These are phyloP conservation scores for Chaetomium sp. DNA, from an alignment of 2,329 filamentous ascomycete genomes.

Conservation along the genomic window DNA sequence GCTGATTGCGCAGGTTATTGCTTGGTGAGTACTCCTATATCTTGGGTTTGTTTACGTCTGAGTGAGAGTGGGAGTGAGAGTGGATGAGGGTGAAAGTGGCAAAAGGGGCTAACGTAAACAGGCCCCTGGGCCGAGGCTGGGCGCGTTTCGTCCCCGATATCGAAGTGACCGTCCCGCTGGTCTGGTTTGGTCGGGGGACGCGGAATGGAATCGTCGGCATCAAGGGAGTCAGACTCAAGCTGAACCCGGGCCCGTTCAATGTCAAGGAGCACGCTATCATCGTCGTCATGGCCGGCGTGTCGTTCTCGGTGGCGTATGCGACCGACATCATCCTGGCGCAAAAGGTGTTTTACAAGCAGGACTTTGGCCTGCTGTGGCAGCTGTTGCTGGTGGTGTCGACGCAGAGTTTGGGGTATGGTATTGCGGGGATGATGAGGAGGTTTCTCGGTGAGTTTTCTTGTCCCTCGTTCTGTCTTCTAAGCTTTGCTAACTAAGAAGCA, in stretches of 20 bases:
- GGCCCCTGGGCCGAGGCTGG: slow-evolving; percentile 56
- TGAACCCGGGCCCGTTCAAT: slow-evolving; percentile 66
- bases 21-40: slow-evolving; percentile 33
- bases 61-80: not conserved
- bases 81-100: too few relatives aligned
- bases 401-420: slow-evolving; percentile 63
- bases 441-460: slow-evolving; percentile 46
- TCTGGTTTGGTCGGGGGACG: not conserved
- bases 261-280: slow-evolving; percentile 65
- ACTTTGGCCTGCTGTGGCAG: slow-evolving; percentile 61
- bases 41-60: too few relatives aligned
- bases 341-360: slow-evolving; percentile 63
- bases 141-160: slow-evolving; percentile 46
- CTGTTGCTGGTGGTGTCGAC: slow-evolving; percentile 61
- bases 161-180: slow-evolving; percentile 29
- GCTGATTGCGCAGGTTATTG: slow-evolving; percentile 57
- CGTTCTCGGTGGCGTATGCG: slow-evolving; percentile 63
- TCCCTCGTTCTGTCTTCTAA: too few relatives aligned
- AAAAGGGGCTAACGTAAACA: not conserved
- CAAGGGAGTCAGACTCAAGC: slow-evolving; percentile 24
- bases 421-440: slow-evolving; percentile 60
- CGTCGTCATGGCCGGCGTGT: slow-evolving; percentile 64
- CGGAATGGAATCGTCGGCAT: not conserved
- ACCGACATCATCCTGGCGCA: slow-evolving; percentile 70
- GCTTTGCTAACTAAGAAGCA: not conserved